Evolutionary conservation across 2,329 filamentous ascomycete genomes (phyloP), one percentile per base, ranked within the genome.

Genomic region (Ophiostoma australiae): DNA sequence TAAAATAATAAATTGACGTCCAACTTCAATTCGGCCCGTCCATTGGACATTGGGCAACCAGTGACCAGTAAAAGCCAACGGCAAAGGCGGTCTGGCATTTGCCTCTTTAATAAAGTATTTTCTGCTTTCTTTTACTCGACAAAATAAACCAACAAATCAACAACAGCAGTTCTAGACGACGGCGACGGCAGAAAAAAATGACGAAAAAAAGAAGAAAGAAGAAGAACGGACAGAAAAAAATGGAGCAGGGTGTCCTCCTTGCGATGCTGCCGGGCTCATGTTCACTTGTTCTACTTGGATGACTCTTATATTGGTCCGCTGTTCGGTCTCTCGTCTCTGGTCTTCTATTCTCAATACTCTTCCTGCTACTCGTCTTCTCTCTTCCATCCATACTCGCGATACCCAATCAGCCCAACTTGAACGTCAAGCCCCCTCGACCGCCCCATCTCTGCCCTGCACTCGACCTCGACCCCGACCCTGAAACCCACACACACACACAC

Each of bases 51-150:
- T 41, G 39, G 27, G 4, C 39, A 8, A 41, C 52, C 52, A 58
- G 13, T 6, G 20, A 5, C 48, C n/a, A 8, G 20, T 55, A 55
- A 8, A 48, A 58, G 52, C 52, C 52, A 58, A 58, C 27, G 52
- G 52, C 52, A 27, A 58, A 58, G 52, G 52, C 52, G 52, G 52
- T 58, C 52, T 58, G 17, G 44, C 17, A 58, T 58, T 58, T 58
- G 52, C 52, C 52, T 27, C 52, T 58, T 58, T 27, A 58, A 27
- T 31, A 58, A 58, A 58, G 52, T n/a, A 58, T 58, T 58, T 58
- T 27, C 4, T 27, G 4, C 6, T 4, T 8, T 27, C 11, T 27
- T 27, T 27, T 27, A 58, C 31, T 27, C 52, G 23, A 20, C 17
- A 13, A 27, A 58, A 52, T 52, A n/a, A 58, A 58, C 8, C 8